A percentile compares a stretch with the other conserved stretches of the same genome.
phyloP scores from a whole-genome alignment of 2,329 filamentous ascomycete species.

The Xylaria sp. region DNA sequence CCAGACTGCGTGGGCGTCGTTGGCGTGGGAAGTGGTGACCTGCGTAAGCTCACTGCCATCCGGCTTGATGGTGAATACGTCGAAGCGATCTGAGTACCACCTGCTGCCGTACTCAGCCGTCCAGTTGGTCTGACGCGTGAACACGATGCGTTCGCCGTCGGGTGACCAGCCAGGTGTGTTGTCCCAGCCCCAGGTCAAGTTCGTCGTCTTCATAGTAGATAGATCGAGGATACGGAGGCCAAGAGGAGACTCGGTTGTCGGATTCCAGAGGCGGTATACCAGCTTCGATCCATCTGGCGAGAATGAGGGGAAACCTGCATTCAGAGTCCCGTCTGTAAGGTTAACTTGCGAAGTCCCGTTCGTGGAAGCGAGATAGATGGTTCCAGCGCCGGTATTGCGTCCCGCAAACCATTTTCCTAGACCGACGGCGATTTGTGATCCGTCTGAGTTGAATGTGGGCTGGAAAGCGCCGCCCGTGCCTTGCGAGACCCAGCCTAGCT shows the following conservation, averaged over 20 bases:
- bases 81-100: background rate
- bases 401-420: background rate
- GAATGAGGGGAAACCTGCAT: background rate
- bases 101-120: background rate
- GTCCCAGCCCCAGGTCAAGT: constrained; percentile 1
- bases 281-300: background rate
- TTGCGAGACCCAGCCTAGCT: background rate
- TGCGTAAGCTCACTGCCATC: constrained; percentile 1
- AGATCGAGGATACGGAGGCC: background rate
- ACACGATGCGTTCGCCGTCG: background rate
- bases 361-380: background rate
- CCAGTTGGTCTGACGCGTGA: background rate
- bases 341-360: background rate
- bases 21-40: background rate
- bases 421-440: background rate
- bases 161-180: background rate
- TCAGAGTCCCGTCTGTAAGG: background rate
- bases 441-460: background rate
- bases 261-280: background rate
- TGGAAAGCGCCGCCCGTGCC: background rate
- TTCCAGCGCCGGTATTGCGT: background rate
- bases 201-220: background rate
- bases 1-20: background rate
- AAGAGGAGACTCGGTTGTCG: background rate
- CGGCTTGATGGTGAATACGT: background rate